phyloP scores from a whole-genome alignment of 768 basidiomycete genomes.

The Mycena floridula region DNA sequence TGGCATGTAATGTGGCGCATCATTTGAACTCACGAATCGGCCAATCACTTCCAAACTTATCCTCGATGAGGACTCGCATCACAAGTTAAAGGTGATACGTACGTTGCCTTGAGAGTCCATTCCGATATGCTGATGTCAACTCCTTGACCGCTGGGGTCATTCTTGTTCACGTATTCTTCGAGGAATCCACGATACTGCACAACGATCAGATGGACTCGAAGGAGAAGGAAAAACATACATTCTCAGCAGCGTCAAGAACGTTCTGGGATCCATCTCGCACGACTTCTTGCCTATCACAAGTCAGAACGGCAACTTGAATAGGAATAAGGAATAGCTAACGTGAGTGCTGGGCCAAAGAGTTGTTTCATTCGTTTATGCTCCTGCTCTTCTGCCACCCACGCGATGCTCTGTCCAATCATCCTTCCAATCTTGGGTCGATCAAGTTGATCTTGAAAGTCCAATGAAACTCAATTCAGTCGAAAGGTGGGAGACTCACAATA shows the following conservation, averaged over 20 bases:
- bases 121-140: background rate
- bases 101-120: background rate
- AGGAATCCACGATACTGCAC: background rate
- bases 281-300: background rate
- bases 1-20: background rate
- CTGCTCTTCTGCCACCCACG: conserved; percentile 18
- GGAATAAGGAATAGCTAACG: background rate
- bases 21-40: background rate
- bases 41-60: background rate
- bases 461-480: background rate
- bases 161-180: background rate
- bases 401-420: conserved; percentile 17
- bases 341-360: background rate
- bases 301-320: background rate
- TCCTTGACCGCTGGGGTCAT: background rate
- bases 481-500: background rate
- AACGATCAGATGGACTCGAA: background rate
- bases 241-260: background rate
- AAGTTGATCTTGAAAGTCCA: conserved; percentile 1
- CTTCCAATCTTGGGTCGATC: conserved; percentile 17
- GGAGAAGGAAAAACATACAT: background rate
- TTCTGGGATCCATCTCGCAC: background rate
- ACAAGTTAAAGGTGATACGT: background rate
- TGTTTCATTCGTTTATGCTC: conserved; percentile 13
- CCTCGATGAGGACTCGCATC: background rate